These are phyloP conservation scores for Entomortierella chlamydospora DNA, from an alignment of 192 early-diverging fungal species.

Conservation along the genomic window DNA sequence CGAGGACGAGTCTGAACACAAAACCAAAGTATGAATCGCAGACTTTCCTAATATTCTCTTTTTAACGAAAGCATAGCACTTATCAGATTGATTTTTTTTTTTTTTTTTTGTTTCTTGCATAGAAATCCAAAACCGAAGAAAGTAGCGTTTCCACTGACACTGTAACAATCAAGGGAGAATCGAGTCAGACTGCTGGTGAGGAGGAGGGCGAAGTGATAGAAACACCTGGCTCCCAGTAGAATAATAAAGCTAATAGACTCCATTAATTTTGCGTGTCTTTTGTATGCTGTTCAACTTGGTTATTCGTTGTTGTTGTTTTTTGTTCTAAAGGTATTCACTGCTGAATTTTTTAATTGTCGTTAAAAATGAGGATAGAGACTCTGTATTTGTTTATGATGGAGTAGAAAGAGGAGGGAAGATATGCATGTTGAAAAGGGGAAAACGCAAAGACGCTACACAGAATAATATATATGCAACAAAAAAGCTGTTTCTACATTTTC, in stretches of 20 bases:
- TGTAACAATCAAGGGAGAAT: neutral
- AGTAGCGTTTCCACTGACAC: neutral
- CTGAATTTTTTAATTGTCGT: slow-evolving; percentile 14
- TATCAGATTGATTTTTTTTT: no score
- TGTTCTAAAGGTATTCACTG: slow-evolving; percentile 3
- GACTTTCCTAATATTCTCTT: no score
- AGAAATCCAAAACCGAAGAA: slow-evolving; percentile 12
- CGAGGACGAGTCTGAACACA: slow-evolving; percentile 14
- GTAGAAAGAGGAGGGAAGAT: slow-evolving; percentile 15
- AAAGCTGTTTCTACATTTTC: neutral
- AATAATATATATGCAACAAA: neutral
- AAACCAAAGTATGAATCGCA: slow-evolving; percentile 23
- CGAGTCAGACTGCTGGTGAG: neutral
- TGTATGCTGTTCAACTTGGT: neutral
- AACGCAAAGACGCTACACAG: neutral
- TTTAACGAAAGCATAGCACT: no score
- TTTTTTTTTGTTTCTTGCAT: neutral
- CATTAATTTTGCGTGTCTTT: neutral
- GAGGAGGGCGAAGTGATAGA: slow-evolving; percentile 27
- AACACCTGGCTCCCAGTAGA: neutral
- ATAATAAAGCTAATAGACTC: neutral
- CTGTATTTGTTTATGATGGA: slow-evolving; percentile 11
- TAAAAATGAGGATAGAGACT: slow-evolving; percentile 1
- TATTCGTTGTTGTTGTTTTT: neutral
- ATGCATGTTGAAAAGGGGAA: neutral